Conservation (phyloP, 768 basidiomycete species). For the Termitomyces sp. region DNA sequence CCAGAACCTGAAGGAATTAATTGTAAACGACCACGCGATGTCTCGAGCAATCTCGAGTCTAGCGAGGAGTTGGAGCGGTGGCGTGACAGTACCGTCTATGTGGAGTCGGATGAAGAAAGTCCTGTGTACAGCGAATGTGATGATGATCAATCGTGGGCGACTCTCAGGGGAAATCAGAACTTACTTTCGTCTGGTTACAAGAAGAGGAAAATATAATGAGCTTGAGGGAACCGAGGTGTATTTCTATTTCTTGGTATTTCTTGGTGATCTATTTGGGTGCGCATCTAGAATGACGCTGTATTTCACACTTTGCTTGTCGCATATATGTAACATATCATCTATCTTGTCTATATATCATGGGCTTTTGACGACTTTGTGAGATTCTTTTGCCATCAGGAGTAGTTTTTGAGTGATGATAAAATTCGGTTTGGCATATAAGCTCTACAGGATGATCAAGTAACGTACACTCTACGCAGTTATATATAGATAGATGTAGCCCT, state of each 20-base stretch:
- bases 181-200: background rate
- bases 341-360: background rate
- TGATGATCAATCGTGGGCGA: background rate
- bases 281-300: background rate
- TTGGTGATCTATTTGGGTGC: background rate
- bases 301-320: background rate
- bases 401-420: background rate
- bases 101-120: background rate
- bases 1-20: background rate
- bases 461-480: slow-evolving; percentile 16
- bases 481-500: slow-evolving; percentile 1
- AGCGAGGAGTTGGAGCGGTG: background rate
- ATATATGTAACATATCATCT: background rate
- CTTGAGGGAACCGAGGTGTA: too few species aligned
- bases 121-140: background rate
- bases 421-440: slow-evolving; percentile 1
- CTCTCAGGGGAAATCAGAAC: slow-evolving; percentile 6
- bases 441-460: slow-evolving; percentile 15
- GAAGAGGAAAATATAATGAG: background rate
- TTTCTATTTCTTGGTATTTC: background rate
- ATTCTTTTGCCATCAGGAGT: background rate
- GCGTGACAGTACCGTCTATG: background rate
- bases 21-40: background rate
- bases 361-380: background rate
- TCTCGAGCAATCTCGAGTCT: background rate